Evolutionary conservation across 441 rosid genomes (phyloP).

Genomic region (Syzygium malaccense): DNA sequence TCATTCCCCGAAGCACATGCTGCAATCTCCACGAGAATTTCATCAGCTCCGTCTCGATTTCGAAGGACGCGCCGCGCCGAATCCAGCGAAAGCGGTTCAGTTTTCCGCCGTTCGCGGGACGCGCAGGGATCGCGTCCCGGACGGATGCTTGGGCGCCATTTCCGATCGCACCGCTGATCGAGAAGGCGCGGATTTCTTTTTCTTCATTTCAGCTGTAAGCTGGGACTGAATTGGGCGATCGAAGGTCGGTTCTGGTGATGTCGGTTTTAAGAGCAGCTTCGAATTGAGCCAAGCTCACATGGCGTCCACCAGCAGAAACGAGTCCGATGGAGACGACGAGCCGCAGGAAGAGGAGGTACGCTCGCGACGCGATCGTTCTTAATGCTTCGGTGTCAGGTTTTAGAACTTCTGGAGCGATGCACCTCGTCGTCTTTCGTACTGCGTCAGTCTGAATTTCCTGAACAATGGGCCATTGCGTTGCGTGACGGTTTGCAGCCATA

Average conservation of each 20-base stretch:
- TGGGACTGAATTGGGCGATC: neutral
- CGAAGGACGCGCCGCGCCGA: neutral
- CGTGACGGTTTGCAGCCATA: neutral
- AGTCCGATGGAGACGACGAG: constrained; percentile 43
- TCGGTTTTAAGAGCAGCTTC: neutral
- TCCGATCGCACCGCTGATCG: neutral
- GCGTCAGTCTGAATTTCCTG: neutral
- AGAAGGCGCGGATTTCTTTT: neutral
- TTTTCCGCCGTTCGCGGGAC: neutral
- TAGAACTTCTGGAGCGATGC: neutral
- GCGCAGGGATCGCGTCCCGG: neutral
- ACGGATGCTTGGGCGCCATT: neutral
- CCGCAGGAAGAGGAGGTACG: constrained; percentile 52
- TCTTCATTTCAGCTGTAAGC: neutral
- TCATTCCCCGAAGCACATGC: neutral
- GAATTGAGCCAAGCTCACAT: constrained; percentile 12
- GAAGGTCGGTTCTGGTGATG: neutral
- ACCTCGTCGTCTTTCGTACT: neutral
- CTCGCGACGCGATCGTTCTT: neutral
- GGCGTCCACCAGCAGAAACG: constrained; percentile 58
- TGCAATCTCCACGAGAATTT: neutral
- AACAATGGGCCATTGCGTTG: neutral
- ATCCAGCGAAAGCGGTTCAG: neutral
- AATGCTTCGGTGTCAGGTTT: neutral
- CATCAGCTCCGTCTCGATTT: neutral